Conservation (phyloP, 306 rosid species). For the Fagus sylvatica region DNA sequence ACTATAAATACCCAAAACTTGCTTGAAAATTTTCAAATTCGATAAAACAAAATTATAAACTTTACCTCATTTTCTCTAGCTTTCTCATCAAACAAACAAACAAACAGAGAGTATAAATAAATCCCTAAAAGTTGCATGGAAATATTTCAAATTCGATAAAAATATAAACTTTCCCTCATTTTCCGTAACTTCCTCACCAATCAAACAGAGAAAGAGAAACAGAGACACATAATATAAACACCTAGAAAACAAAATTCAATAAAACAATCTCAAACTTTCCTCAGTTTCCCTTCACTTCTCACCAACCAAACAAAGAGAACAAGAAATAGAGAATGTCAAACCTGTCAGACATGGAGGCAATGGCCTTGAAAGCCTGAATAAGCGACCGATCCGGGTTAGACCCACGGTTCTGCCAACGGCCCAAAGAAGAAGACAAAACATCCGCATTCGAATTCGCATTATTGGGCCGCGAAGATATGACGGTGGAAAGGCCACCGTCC, state of each 20-base stretch:
- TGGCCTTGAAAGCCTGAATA: constrained; percentile 79
- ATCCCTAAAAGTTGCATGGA: too few relatives aligned
- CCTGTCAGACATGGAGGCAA: constrained; percentile 98
- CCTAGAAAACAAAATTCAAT: neutral
- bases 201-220: neutral
- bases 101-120: too few relatives aligned
- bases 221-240: neutral
- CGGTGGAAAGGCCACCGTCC: constrained; percentile 84
- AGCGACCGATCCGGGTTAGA: constrained; percentile 83
- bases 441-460: constrained; percentile 36
- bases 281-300: neutral
- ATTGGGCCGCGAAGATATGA: constrained; percentile 72
- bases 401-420: constrained; percentile 99
- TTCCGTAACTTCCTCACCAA: neutral
- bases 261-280: too few relatives aligned
- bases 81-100: too few relatives aligned
- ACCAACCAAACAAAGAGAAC: neutral
- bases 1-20: neutral
- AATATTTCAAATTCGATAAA: too few relatives aligned
- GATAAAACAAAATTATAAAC: neutral
- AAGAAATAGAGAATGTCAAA: constrained; percentile 4
- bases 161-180: too few relatives aligned
- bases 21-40: neutral
- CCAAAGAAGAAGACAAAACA: constrained; percentile 62
- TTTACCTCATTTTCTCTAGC: too few relatives aligned